Evolutionary conservation across 495 filamentous ascomycete species (phyloP).

Genomic region (Choiromyces venosus): DNA sequence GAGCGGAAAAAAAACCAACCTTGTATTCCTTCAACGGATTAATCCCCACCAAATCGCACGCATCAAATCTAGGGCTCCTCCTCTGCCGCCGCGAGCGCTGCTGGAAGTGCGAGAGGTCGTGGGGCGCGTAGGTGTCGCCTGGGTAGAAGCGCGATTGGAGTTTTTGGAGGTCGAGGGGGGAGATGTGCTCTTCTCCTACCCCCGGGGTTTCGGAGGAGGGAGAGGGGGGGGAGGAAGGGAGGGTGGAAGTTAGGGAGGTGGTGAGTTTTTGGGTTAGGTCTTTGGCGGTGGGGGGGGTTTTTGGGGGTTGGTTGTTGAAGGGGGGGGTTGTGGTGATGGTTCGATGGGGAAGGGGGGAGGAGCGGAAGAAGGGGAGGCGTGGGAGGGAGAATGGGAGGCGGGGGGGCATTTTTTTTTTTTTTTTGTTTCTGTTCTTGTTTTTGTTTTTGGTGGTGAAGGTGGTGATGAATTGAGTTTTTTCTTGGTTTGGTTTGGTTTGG

Average conservation of each 20-base stretch:
- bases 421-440: too few species aligned
- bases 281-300: not conserved
- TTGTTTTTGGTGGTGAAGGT: not conserved
- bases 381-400: not conserved
- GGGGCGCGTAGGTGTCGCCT: constrained; percentile 86
- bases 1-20: constrained; percentile 52
- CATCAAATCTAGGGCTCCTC: constrained; percentile 54
- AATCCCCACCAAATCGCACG: constrained; percentile 72
- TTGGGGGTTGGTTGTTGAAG: too few species aligned
- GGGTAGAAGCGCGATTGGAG: constrained; percentile 49
- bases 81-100: constrained; percentile 61
- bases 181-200: not conserved
- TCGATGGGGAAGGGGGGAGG: not conserved
- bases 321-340: not conserved
- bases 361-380: not conserved
- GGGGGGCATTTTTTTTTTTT: not conserved
- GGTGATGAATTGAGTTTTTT: not conserved
- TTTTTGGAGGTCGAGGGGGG: not conserved
- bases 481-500: not conserved
- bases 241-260: not conserved
- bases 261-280: not conserved
- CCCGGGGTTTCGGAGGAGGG: too few species aligned
- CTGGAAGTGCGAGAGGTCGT: constrained; percentile 72
- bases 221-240: not conserved
- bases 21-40: constrained; percentile 80